phyloP scores from a whole-genome alignment of 164 flowering plant genomes.

The Chimonanthus salicifolius region DNA sequence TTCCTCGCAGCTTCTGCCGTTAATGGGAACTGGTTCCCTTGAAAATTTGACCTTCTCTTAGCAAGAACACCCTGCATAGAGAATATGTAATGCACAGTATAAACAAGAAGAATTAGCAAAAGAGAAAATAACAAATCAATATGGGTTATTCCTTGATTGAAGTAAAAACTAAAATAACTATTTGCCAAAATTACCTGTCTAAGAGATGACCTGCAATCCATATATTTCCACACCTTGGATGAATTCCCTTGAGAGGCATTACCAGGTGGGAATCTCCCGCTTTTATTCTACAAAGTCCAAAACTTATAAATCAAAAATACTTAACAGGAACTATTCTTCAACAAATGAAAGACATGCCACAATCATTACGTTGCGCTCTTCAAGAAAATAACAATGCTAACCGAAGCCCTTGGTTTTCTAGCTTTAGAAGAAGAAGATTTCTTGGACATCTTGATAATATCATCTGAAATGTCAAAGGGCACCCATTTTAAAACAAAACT shows the following conservation, averaged over 20 bases:
- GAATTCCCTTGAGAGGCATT: conserved; percentile 36
- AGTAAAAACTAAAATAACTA: not conserved
- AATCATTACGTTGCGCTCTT: not conserved
- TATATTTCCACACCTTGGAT: conserved; percentile 42
- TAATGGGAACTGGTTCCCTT: conserved; percentile 64
- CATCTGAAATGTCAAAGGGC: conserved; percentile 39
- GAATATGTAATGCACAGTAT: not conserved
- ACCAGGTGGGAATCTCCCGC: conserved; percentile 27
- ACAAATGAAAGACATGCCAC: not conserved
- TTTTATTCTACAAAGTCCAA: conserved; percentile 37
- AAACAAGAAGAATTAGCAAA: not conserved
- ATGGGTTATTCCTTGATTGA: not conserved
- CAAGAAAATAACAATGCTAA: conserved; percentile 21
- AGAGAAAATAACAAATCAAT: not conserved
- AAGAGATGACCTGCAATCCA: conserved; percentile 66
- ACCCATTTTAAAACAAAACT: not conserved
- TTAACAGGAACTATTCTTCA: not conserved
- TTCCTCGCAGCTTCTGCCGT: conserved; percentile 66
- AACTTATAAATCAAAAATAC: not conserved
- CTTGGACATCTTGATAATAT: conserved; percentile 85
- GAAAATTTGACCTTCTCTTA: conserved; percentile 71
- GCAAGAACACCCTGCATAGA: conserved; percentile 69
- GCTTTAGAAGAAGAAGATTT: conserved; percentile 21
- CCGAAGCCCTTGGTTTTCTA: conserved; percentile 50
- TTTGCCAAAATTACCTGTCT: conserved; percentile 54